These are phyloP conservation scores for Ligustrum vulgare DNA, from an alignment of 257 asterid species.

Conservation along the genomic window DNA sequence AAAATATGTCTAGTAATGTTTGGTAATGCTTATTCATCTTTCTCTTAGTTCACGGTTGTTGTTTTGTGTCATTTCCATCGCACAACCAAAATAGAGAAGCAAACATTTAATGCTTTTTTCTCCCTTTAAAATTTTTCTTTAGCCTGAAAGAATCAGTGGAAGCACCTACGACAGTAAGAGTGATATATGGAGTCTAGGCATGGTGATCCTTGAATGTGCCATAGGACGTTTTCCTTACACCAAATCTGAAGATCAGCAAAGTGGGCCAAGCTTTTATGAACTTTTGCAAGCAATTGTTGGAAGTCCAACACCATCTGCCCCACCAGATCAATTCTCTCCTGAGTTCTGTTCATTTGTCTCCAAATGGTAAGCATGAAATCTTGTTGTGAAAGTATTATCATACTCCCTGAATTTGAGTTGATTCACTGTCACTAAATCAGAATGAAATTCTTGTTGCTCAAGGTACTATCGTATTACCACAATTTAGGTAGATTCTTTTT, in stretches of 20 bases:
- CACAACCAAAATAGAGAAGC: not conserved
- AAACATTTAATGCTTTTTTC: constrained; percentile 19
- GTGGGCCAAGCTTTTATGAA: constrained; percentile 88
- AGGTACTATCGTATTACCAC: not conserved
- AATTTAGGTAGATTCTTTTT: too few relatives aligned
- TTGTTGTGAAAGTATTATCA: not conserved
- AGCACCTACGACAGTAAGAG: constrained; percentile 72
- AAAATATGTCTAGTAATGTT: constrained; percentile 1
- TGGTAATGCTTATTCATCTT: not conserved
- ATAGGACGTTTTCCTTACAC: constrained; percentile 97
- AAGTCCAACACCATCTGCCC: constrained; percentile 90
- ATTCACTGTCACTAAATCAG: not conserved
- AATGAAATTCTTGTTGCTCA: too few relatives aligned
- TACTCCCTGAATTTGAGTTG: not conserved
- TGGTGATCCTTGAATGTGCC: constrained; percentile 99
- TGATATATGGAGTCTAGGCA: constrained; percentile 65
- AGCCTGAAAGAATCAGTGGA: constrained; percentile 99
- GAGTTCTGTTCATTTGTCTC: constrained; percentile 63
- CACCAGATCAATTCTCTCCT: constrained; percentile 70
- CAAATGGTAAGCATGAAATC: constrained; percentile 61
- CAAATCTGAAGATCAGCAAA: constrained; percentile 82
- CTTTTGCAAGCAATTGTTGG: constrained; percentile 94
- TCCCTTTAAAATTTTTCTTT: constrained; percentile 14
- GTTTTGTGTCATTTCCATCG: not conserved
- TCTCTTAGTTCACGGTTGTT: not conserved